Evolutionary conservation across 305 asterid species (phyloP), one percentile per base, ranked within the genome.

Genomic region (Fraxinus platypoda): DNA sequence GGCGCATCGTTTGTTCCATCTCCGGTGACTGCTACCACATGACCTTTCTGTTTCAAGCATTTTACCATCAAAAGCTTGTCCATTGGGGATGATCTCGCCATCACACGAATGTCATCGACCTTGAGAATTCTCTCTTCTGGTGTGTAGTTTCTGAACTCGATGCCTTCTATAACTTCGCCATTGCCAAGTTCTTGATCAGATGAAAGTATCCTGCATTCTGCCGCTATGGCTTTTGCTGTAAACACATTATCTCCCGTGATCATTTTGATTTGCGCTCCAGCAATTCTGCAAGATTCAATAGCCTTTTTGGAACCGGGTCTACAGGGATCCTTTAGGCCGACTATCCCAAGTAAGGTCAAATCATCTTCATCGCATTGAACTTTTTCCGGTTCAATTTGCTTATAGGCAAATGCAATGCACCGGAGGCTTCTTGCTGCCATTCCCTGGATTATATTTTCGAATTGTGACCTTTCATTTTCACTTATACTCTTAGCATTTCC

Each of bases 21-120:
- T 6, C 95, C 95, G 0, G 92, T 88, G 4, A 91, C 92, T 3
- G 93, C 93, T 2, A 90, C 92, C 0, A 90, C 92, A 52, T 91
- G 93, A 7, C 93, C 92, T 81, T 79, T 84, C 70, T 83, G 81
- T 31, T 85, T 90, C 8, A 91, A 81, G 82, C 90, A 85, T 74
- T 84, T 82, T 19, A 90, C 92, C 91, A 88, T 85, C 52, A 86
- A 75, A 1, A 84, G 90, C 77, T 87, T 89, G 89, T 88, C 91
- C 0, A 85, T 49, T 17, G 92, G 90, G 52, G 89, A 89, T 7
- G 95, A 86, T 86, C 92, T 81, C 8, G 91, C 93, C 91, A 90
- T 87, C 13, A 91, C 92, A 0, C 81, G 87, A 38, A 91, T 90
- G 28, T 30, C 52, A 25, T 89, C 82, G 35, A 87, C 81, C 75